Evolutionary conservation across 345 rosid genomes (phyloP).

Genomic region (Rhodamnia argentea): DNA sequence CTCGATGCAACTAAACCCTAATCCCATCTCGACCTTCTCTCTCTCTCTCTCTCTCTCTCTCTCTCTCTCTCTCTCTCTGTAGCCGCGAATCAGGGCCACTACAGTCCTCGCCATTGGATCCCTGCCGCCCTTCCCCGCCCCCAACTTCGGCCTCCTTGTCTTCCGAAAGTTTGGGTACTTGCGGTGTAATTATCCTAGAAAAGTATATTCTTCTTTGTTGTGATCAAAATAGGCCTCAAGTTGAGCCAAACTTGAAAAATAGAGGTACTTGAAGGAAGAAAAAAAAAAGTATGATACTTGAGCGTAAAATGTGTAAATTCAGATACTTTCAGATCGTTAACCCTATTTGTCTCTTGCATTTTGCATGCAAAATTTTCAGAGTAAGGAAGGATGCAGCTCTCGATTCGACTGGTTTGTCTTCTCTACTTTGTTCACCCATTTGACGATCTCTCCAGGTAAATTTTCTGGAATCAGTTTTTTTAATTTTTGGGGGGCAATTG

Average conservation of each 20-base stretch:
- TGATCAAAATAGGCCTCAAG: not conserved
- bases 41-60: not conserved
- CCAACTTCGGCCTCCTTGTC: not conserved
- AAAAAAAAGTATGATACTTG: not conserved
- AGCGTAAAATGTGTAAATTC: not conserved
- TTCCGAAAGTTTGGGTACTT: not conserved
- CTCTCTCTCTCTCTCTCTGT: not conserved
- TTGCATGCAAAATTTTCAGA: not conserved
- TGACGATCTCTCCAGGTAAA: not conserved
- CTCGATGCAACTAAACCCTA: not conserved
- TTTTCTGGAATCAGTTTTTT: not conserved
- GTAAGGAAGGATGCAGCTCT: not conserved
- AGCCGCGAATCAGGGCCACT: not conserved
- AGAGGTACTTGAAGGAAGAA: not conserved
- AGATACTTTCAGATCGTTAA: not conserved
- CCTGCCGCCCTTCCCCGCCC: not conserved
- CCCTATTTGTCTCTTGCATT: not conserved
- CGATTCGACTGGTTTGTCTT: not conserved
- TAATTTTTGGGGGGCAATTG: not conserved
- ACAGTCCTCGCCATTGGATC: not conserved
- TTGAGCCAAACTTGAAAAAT: not conserved
- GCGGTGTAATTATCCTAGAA: not conserved
- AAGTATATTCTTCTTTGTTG: not conserved
- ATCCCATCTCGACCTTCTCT: not conserved
- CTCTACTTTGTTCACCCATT: not conserved